These are phyloP conservation scores for Salix viminalis DNA, from an alignment of 345 rosid species.

Conservation along the genomic window DNA sequence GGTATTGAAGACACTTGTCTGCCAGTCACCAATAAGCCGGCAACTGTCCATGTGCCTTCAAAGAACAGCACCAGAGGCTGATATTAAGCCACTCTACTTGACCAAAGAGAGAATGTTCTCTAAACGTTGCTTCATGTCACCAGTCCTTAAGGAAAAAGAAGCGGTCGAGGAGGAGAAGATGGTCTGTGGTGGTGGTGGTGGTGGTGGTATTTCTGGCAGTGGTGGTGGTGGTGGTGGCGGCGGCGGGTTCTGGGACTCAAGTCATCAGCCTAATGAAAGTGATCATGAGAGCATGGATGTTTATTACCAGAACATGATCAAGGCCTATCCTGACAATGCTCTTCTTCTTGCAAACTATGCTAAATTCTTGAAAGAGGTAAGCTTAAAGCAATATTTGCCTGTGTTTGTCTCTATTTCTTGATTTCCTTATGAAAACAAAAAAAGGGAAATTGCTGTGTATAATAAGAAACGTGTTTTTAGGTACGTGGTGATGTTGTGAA, in stretches of 20 bases:
- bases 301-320: slow-evolving; percentile 44
- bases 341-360: slow-evolving; percentile 53
- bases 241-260: slow-evolving; percentile 18
- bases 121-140: neutral
- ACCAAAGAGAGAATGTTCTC: slow-evolving; percentile 8
- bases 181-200: slow-evolving; percentile 2
- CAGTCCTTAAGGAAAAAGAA: too few relatives aligned
- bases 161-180: neutral
- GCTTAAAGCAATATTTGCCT: neutral
- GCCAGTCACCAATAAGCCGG: slow-evolving; percentile 14
- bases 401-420: too few relatives aligned
- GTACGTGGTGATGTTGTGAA: slow-evolving; percentile 32
- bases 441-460: too few relatives aligned
- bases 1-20: slow-evolving; percentile 12
- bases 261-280: slow-evolving; percentile 13
- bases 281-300: slow-evolving; percentile 30
- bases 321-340: slow-evolving; percentile 37
- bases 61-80: slow-evolving; percentile 2
- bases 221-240: slow-evolving; percentile 19
- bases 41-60: slow-evolving; percentile 20
- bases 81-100: slow-evolving; percentile 3
- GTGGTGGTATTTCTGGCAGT: slow-evolving; percentile 12
- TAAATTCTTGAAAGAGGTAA: slow-evolving; percentile 52
- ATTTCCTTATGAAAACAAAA: too few relatives aligned
- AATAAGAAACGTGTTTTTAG: slow-evolving; percentile 8